Percentiles rank a stretch among this genome's conserved stretches.
Evolutionary conservation across 495 filamentous ascomycete species (phyloP).

Genomic region (Penicillium ucsense): DNA sequence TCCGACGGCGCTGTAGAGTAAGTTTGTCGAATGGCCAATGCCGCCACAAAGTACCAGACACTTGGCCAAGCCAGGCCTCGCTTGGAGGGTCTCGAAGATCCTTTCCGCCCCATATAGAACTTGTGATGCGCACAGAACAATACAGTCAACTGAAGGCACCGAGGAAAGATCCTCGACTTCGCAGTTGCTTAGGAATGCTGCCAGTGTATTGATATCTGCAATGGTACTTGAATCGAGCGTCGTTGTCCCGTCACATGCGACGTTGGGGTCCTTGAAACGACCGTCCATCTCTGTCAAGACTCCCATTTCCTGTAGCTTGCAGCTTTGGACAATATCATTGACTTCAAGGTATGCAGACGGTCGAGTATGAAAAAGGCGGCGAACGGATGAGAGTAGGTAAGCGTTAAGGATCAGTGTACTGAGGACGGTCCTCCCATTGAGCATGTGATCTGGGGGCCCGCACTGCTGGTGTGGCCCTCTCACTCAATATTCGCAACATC

Average conservation of each 20-base stretch:
- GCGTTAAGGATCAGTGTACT: too few species aligned
- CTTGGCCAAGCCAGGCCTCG: slow-evolving; percentile 14
- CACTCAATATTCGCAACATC: too few species aligned
- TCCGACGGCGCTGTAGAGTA: slow-evolving; percentile 23
- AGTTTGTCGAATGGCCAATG: slow-evolving; percentile 26
- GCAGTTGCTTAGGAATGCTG: background rate
- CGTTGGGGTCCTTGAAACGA: too few species aligned
- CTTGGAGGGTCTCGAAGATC: slow-evolving; percentile 11
- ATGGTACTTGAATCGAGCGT: background rate
- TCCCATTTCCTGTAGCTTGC: background rate
- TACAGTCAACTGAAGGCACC: slow-evolving; percentile 5
- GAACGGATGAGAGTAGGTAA: too few species aligned
- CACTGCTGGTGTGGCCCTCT: too few species aligned
- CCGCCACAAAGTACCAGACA: slow-evolving; percentile 29
- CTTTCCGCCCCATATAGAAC: slow-evolving; percentile 7
- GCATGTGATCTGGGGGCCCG: too few species aligned
- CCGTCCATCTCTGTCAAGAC: too few species aligned
- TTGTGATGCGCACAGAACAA: slow-evolving; percentile 23
- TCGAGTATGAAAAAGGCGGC: too few species aligned
- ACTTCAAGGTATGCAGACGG: too few species aligned
- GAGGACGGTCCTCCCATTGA: too few species aligned
- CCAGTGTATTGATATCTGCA: background rate
- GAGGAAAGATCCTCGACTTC: background rate
- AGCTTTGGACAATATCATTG: background rate
- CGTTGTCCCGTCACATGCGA: too few species aligned